Evolutionary conservation across 257 asterid species (phyloP).

Genomic region (Nicotiana knightiana): DNA sequence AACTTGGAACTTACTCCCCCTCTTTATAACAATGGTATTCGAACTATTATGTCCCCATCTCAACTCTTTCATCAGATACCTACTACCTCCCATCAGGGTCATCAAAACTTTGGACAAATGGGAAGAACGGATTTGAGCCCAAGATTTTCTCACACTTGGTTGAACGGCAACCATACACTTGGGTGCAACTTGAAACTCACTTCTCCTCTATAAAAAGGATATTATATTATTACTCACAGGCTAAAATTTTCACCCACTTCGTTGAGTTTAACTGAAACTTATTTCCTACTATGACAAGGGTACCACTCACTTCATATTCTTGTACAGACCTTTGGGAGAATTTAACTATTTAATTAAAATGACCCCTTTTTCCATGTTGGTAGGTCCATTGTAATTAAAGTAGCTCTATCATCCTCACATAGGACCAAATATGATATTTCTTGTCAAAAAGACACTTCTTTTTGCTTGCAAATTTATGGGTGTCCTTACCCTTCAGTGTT

Average conservation of each 20-base stretch:
- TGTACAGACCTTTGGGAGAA: not conserved
- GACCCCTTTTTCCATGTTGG: not conserved
- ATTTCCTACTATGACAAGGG: not conserved
- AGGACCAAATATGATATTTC: slow-evolving; percentile 5
- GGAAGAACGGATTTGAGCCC: too few species aligned
- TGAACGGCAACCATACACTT: too few species aligned
- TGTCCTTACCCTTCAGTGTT: not conserved
- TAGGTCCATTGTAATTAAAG: slow-evolving; percentile 11
- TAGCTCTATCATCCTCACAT: not conserved
- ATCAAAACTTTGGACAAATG: too few species aligned
- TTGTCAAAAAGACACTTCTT: not conserved
- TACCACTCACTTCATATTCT: not conserved
- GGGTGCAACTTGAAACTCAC: not conserved
- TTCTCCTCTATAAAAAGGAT: not conserved
- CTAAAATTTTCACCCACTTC: too few species aligned
- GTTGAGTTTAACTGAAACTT: too few species aligned
- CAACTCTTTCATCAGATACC: not conserved
- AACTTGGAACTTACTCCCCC: not conserved
- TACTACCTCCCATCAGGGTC: not conserved
- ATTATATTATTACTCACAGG: not conserved
- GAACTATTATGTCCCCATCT: too few species aligned
- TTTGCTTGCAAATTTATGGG: not conserved
- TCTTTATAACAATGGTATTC: too few species aligned
- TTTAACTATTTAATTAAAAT: not conserved
- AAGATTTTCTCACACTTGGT: too few species aligned